Evolutionary conservation across 2,329 filamentous ascomycete species (phyloP).

Genomic region (Huntiella abstrusa): DNA sequence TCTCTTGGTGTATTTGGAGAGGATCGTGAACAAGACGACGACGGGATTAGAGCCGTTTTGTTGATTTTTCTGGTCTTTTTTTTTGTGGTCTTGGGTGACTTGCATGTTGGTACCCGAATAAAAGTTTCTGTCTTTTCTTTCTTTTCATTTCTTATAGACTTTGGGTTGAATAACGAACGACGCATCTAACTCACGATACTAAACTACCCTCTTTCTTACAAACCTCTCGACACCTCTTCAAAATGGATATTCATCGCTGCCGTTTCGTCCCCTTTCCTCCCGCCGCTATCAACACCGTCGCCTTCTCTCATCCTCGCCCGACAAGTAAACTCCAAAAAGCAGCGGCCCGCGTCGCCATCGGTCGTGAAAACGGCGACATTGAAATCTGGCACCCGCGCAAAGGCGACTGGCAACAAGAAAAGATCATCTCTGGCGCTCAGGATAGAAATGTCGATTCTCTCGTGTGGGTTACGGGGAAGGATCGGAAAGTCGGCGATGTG

Average conservation of each 20-base stretch:
- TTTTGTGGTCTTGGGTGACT: not conserved
- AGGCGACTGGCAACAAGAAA: slow-evolving; percentile 78
- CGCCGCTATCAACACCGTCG: slow-evolving; percentile 81
- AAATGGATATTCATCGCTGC: slow-evolving; percentile 92
- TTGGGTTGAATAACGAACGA: not conserved
- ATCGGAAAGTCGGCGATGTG: slow-evolving; percentile 41
- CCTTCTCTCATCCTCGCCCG: slow-evolving; percentile 61
- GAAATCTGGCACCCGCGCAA: slow-evolving; percentile 89
- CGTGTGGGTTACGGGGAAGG: slow-evolving; percentile 75
- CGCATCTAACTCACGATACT: not conserved
- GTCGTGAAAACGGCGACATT: slow-evolving; percentile 85
- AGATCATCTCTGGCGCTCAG: slow-evolving; percentile 62
- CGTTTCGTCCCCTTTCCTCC: slow-evolving; percentile 88
- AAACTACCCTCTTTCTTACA: not conserved
- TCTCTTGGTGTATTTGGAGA: not conserved
- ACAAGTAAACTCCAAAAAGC: slow-evolving; percentile 29
- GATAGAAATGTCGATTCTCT: slow-evolving; percentile 79
- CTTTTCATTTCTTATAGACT: not conserved
- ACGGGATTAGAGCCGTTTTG: not conserved
- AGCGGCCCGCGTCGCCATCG: slow-evolving; percentile 63
- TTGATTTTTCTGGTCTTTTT: not conserved
- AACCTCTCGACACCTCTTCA: not conserved
- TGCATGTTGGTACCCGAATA: not conserved
- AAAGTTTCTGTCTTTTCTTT: slow-evolving; percentile 1
- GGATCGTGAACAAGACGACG: not conserved